phyloP scores from a whole-genome alignment of 257 asterid species.

The Thymus mandschuricus region DNA sequence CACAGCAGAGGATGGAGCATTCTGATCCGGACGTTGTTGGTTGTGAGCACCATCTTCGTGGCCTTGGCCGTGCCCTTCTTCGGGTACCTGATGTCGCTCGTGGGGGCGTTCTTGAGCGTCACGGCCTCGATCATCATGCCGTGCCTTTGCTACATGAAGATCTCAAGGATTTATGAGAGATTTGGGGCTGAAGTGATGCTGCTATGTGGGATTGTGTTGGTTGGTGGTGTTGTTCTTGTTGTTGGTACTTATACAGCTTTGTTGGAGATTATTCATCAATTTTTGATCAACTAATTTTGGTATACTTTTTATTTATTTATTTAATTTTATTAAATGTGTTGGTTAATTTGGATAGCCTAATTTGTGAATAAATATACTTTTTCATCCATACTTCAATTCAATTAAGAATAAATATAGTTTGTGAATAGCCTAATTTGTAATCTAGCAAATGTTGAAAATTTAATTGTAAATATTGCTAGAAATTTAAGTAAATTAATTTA shows the following conservation, averaged over 20 bases:
- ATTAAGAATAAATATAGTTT: no score
- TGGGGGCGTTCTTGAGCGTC: constrained; percentile 70
- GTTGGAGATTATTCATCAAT: constrained; percentile 47
- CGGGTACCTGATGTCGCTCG: constrained; percentile 68
- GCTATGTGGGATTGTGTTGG: constrained; percentile 48
- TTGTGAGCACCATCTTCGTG: constrained; percentile 62
- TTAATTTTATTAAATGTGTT: neutral
- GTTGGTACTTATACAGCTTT: constrained; percentile 60
- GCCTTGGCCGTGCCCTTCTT: constrained; percentile 76
- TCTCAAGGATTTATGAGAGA: constrained; percentile 50
- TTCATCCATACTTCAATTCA: no score
- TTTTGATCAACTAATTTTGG: neutral
- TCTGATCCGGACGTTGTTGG: constrained; percentile 52
- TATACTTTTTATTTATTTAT: neutral
- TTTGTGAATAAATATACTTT: no score
- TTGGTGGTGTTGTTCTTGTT: constrained; percentile 54
- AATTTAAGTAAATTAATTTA: no score
- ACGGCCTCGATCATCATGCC: constrained; percentile 74
- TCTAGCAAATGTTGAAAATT: no score
- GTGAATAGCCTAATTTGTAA: no score
- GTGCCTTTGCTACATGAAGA: constrained; percentile 77
- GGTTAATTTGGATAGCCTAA: neutral
- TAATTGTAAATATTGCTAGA: no score
- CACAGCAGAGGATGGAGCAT: constrained; percentile 39
- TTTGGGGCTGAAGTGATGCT: constrained; percentile 41